Evolutionary conservation across 805 yeast species (phyloP), one percentile per base, ranked within the genome.

Genomic region (Nakazawaea siamensis): DNA sequence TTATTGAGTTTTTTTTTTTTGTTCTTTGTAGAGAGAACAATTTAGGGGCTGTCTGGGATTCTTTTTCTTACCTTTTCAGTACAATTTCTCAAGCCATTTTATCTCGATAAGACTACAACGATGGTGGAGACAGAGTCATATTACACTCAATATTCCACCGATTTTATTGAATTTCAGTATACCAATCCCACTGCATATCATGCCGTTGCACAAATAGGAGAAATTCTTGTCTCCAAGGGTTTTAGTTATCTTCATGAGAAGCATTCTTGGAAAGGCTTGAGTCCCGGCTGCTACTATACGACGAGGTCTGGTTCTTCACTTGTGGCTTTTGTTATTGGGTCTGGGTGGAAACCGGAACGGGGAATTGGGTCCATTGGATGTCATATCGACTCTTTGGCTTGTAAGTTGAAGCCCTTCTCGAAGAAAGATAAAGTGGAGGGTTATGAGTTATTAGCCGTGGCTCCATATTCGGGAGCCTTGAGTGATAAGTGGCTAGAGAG

Each of bases 381-480:
- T 14, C 94, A 83, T 55, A 70, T 79, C 31, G 95, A 85, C 56
- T 68, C 90, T 0, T 60, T 83, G 41, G 68, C 85, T 9, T 72
- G 70, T 4, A 66, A 70, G 39, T 62, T 85, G 51, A 85, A 85
- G 59, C 94, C 95, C 1, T 60, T 67, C 35, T 79, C 90, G 12
- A 62, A 62, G 41, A 80, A 78, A 48, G 49, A 54, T 4, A 58
- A 66, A 6, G 72, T 76, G 11, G 87, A 81, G 38, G 94, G 94
- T 18, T 85, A 70, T 54, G 83, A 81, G 43, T 58, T 79, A 30
- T 60, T 85, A 20, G 95, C 92, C 4, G 86, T 82, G 24, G 90
- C 94, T 0, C 86, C 90, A 2, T 85, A 85, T 53, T 75, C 85
- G 15, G 92, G 92, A 18, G 78, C 83, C 1, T 54, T 80, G 43